Base-by-base conservation (phyloP, 192 early-diverging fungal species). In the Linnemannia hyalina region DNA sequence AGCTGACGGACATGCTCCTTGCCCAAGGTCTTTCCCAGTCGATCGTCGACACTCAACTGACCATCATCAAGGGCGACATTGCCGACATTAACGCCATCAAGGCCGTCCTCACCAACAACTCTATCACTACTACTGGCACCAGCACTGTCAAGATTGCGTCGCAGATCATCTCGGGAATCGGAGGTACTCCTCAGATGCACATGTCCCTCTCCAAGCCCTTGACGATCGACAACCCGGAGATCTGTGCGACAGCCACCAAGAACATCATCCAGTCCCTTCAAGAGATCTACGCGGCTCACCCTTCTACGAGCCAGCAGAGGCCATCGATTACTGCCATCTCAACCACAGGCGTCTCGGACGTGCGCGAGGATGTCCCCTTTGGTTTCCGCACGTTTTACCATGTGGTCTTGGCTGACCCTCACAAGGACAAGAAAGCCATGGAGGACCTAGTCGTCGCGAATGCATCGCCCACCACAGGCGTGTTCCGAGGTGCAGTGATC, bases 391-490 rank as follows among this genome's bases (percentile, higher is more conserved):
- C 41, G 26, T 44, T 85, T 9, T 85, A 85, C 60, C 82, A 85
- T 41, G 74, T 80, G 23, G 22, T 40, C 11, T 49, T 85, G 4
- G 77, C 77, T 4, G 77, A 60, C 23, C 82, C 82, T 4, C 82
- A 85, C 63, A 85, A 76, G 74, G 82, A 85, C 82, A 85, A 85
- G 82, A 85, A 85, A 54, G 74, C 65, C 69, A 85, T 85, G 82
- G 82, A 85, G 55, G 46, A 42, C 4, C 18, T 85, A 1, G 26
- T 76, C 18, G 44, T 52, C 7, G 77, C 75, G 36, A 68, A 75
- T 36, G 7, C 72, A 1, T 55, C 70, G 15, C 46, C 44, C 3
- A 38, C 78, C 0, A 46, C 52, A 44, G 23, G 60, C 49, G 73
- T 85, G 8, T 80, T 85, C 42, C 15, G 82, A 72, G 82, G 77